Conservation (phyloP, 1,139 yeast genomes). For the Candida labiduridarum region DNA sequence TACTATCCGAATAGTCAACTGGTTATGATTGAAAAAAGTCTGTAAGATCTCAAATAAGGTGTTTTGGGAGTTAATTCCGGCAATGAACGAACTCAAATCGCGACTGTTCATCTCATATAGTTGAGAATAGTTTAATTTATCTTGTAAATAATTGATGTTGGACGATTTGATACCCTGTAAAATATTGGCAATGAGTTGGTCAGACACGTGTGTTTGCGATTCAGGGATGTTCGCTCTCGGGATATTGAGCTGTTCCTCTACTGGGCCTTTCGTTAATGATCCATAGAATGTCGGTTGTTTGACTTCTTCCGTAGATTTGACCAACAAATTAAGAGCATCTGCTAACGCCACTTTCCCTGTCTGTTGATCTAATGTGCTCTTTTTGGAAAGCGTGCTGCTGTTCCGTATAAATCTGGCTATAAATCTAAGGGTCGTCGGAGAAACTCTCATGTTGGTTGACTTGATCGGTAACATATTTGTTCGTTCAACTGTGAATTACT, state of each 20-base stretch:
- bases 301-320: constrained; percentile 10
- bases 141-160: constrained; percentile 15
- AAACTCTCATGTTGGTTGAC: background rate
- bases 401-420: constrained; percentile 13
- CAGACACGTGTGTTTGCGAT: constrained; percentile 12
- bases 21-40: constrained; percentile 29
- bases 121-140: constrained; percentile 12
- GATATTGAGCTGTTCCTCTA: constrained; percentile 27
- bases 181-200: constrained; percentile 22
- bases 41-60: constrained; percentile 31
- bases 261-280: constrained; percentile 36
- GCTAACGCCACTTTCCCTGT: constrained; percentile 33
- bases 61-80: constrained; percentile 23
- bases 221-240: background rate
- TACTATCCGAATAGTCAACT: constrained; percentile 27
- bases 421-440: constrained; percentile 8
- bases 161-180: constrained; percentile 24
- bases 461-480: background rate
- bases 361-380: background rate
- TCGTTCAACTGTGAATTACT: background rate
- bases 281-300: constrained; percentile 40
- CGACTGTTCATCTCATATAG: constrained; percentile 20
- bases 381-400: background rate
- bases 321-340: constrained; percentile 42
- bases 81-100: constrained; percentile 25